phyloP scores from a whole-genome alignment of 2,329 filamentous ascomycete genomes.

The Diaporthe helianthi region DNA sequence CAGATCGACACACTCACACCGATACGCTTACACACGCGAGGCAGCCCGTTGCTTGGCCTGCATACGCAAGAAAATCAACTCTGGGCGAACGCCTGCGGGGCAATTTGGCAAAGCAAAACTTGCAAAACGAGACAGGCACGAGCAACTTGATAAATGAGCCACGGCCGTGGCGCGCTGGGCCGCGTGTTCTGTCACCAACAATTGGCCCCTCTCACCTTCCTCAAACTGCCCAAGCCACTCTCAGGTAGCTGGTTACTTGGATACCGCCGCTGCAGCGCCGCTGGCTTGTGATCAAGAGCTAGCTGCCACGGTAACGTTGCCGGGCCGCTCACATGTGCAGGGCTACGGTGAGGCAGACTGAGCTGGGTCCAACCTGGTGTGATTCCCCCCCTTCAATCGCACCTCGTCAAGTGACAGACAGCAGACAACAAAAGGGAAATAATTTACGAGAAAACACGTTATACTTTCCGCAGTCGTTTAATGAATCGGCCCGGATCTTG shows the following conservation, averaged over 20 bases:
- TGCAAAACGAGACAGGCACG: no score
- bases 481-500: constrained; percentile 20
- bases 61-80: neutral
- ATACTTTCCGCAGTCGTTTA: neutral
- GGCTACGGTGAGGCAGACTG: neutral
- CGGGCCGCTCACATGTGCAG: constrained; percentile 14
- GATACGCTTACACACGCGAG: neutral
- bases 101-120: neutral
- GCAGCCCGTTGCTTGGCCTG: constrained; percentile 6
- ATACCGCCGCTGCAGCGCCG: neutral
- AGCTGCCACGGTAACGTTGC: constrained; percentile 22
- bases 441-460: neutral
- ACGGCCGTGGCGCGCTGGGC: constrained; percentile 9
- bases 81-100: neutral
- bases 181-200: constrained; percentile 14
- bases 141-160: no score
- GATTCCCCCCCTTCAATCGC: neutral
- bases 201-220: neutral
- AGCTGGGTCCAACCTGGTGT: constrained; percentile 24
- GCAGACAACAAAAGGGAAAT: neutral
- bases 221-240: neutral
- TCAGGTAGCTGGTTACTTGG: no score
- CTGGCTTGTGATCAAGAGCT: constrained; percentile 25
- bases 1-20: no score
- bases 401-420: neutral